Conservation (phyloP, 305 asterid species). For the Fraxinus baroniana region DNA sequence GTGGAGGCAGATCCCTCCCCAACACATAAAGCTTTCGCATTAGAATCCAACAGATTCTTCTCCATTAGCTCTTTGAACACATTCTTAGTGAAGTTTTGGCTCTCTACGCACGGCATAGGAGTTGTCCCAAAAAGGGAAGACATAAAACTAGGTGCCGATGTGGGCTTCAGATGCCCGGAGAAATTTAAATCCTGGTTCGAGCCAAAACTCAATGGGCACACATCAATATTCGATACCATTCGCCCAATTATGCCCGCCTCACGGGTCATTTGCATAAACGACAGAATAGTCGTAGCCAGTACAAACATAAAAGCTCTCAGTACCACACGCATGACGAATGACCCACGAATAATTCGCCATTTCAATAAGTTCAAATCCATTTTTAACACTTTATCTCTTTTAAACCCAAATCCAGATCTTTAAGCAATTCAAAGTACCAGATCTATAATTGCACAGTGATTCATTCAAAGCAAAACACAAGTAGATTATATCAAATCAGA, state of each 20-base stretch:
- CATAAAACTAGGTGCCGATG: constrained; percentile 18
- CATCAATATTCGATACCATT: constrained; percentile 27
- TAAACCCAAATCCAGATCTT: constrained; percentile 23
- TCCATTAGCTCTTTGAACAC: constrained; percentile 60
- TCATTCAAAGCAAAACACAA: constrained; percentile 27
- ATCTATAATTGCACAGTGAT: constrained; percentile 30
- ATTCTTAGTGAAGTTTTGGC: constrained; percentile 39
- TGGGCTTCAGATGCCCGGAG: constrained; percentile 34
- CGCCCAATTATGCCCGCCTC: constrained; percentile 46
- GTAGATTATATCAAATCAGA: constrained; percentile 20
- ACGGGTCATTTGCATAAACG: constrained; percentile 47
- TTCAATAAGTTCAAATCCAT: constrained; percentile 57
- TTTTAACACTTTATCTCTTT: constrained; percentile 9
- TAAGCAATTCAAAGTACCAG: constrained; percentile 26
- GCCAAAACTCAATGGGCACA: constrained; percentile 52
- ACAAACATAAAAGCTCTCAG: constrained; percentile 61
- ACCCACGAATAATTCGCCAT: constrained; percentile 52
- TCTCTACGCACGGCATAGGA: constrained; percentile 18
- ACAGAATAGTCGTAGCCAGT: constrained; percentile 48
- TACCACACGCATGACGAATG: constrained; percentile 50
- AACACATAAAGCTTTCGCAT: constrained; percentile 61
- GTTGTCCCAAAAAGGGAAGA: constrained; percentile 31
- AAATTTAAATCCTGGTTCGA: constrained; percentile 30
- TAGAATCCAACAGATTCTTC: constrained; percentile 51
- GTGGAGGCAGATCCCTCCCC: constrained; percentile 62